Evolutionary conservation across 306 rosid genomes (phyloP), one percentile per base, ranked within the genome.

Genomic region (Hippophae gyantsensis): DNA sequence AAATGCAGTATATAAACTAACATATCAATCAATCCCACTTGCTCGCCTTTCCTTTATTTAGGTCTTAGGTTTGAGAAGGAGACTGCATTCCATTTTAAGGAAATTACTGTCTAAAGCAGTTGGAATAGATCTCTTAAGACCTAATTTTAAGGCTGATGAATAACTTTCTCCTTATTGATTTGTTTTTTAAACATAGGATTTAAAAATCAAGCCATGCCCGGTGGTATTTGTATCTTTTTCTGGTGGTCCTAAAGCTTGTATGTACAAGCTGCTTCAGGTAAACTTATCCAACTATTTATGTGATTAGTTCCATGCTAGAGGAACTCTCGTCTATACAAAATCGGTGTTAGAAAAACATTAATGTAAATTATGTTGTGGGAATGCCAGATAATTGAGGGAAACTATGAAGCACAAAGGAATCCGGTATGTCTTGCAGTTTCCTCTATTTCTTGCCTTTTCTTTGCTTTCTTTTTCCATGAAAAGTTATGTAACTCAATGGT

Each of bases 261-360:
- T 92, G 98, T 62, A 65, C 58, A 82, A 81, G 76, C 74, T 87
- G 78, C 86, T 92, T 70, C 94, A 84, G 99, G 99, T 92, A 73
- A 71, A 70, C 42, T 62, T 13, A 75, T 78, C 32, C 14, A 9
- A 25, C 41, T 9, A 57, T 4, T 42, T 42, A n/a, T 54, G 13
- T 42, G 53, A 9, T 7, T 48, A 9, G 6, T 12, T 43, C 25
- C 8, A 8, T 63, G 25, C 58, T 38, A 43, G 10, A 56, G 54
- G 45, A 55, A 14, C 58, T 45, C 69, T 52, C 7, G 43, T 5
- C 0, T 64, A 18, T 18, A 18, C 23, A 18, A 18, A 18, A 18
- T 44, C 13, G 2, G 6, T 23, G 40, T 18, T 56, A 10, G 52
- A 32, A 42, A 41, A 13, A 13, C n/a, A 60, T 57, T 48, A 10